Evolutionary conservation across 2,329 filamentous ascomycete genomes (phyloP), one percentile per base, ranked within the genome.

Genomic region (Fusarium mangiferae): DNA sequence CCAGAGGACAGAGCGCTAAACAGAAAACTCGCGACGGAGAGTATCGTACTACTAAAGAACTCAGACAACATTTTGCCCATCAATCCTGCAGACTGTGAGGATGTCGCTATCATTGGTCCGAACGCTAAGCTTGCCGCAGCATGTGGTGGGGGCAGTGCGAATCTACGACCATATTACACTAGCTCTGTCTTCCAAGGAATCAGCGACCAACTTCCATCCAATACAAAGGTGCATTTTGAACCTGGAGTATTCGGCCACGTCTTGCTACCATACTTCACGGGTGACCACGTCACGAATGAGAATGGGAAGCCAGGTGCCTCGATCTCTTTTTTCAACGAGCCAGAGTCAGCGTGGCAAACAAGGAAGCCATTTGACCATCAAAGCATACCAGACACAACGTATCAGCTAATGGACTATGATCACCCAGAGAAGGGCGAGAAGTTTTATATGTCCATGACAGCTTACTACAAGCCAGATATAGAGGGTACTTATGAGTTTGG

Each of bases 11-110:
- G 68, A 14, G 49, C 33, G 1, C 28, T 71, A 4, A 70, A 70
- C 36, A 57, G 66, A 12, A 22, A 49, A 6, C 49, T 70, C 18
- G 66, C 68, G 6, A 39, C 49, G 0, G 66, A 72, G 52, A 89
- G 88, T 3, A 87, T 92, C 15, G 90, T 92, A 1, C 84, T 93
- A 24, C 82, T 93, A 51, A 92, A 92, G 82, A 93, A 93, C 71
- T 86, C 90, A 30, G 84, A 84, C 10, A 82, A 83, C 22, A 79
- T 89, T 4, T 82, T 93, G 1, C 91, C 91, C 0, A 78, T 89
- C 15, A 20, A 22, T 8, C 10, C 49, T 22, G 6, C 45, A n/a
- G 28, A 70, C 4, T 55, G 44, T 58, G 83, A 85, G 65, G 82
- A 85, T 9, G 80, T 88, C 20, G 84, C 87, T 17, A 83, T 89